Evolutionary conservation across 257 asterid species (phyloP).

Genomic region (Gynochthodes officinalis): DNA sequence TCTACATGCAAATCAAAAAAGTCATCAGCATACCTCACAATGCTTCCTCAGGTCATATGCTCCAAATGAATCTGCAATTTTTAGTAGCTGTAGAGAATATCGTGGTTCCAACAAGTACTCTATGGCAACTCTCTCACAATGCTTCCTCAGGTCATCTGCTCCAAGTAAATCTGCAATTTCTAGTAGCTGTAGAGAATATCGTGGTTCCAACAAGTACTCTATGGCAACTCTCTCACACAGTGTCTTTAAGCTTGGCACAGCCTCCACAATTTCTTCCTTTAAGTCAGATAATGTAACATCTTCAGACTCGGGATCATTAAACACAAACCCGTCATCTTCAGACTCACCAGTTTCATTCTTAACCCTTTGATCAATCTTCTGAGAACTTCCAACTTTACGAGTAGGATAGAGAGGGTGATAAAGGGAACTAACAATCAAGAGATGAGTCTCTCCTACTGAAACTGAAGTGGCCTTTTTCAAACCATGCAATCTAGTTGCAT

Average conservation of each 20-base stretch:
- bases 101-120: slow-evolving; percentile 93
- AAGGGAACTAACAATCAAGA: slow-evolving; percentile 68
- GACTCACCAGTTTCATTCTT: slow-evolving; percentile 52
- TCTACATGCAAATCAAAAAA: not conserved
- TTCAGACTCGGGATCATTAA: slow-evolving; percentile 60
- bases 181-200: slow-evolving; percentile 70
- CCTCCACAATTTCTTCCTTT: slow-evolving; percentile 34
- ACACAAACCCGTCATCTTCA: slow-evolving; percentile 54
- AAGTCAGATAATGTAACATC: slow-evolving; percentile 28
- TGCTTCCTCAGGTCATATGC: slow-evolving; percentile 75
- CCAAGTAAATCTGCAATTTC: slow-evolving; percentile 90
- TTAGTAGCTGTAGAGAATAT: slow-evolving; percentile 70
- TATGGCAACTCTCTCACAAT: slow-evolving; percentile 83
- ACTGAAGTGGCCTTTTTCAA: slow-evolving; percentile 88
- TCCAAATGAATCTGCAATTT: slow-evolving; percentile 84
- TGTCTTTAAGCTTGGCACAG: slow-evolving; percentile 70
- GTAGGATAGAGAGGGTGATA: slow-evolving; percentile 73
- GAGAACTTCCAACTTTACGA: slow-evolving; percentile 22
- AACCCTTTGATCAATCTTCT: slow-evolving; percentile 29
- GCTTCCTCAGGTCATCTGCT: slow-evolving; percentile 76
- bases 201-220: slow-evolving; percentile 88
- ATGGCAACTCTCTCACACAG: slow-evolving; percentile 86
- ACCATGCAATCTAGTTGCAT: slow-evolving; percentile 72
- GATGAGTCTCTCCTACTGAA: slow-evolving; percentile 96
- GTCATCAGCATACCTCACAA: slow-evolving; percentile 56